Percentiles rank a stretch among this genome's conserved stretches.
These are phyloP conservation scores for Suhomyces anneliseae DNA, from an alignment of 1,139 yeast genomes.

Conservation along the genomic window DNA sequence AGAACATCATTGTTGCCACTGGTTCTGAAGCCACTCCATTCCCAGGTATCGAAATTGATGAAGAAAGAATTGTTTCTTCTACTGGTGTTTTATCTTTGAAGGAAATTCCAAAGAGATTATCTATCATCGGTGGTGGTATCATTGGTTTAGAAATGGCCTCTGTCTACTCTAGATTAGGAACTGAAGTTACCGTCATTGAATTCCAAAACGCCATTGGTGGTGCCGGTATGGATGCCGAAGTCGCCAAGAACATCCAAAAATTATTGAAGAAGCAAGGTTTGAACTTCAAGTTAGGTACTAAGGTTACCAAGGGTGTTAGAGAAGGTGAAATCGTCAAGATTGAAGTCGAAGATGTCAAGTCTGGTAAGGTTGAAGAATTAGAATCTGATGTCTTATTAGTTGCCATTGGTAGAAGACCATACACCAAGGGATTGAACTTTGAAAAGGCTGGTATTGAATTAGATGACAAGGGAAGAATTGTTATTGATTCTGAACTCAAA, in stretches of 20 bases:
- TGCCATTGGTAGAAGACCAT: conserved; percentile 99
- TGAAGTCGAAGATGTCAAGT: conserved; percentile 86
- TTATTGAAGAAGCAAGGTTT: conserved; percentile 92
- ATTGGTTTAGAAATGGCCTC: conserved; percentile 99
- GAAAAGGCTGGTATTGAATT: conserved; percentile 87
- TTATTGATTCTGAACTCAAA: conserved; percentile 91
- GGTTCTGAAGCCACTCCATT: conserved; percentile 98
- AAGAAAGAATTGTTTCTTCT: conserved; percentile 94
- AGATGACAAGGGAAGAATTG: conserved; percentile 89
- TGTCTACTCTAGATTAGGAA: conserved; percentile 92
- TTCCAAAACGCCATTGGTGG: conserved; percentile 92
- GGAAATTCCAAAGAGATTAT: conserved; percentile 88
- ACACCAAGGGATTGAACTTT: conserved; percentile 83
- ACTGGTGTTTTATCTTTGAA: conserved; percentile 86
- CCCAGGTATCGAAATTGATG: conserved; percentile 97
- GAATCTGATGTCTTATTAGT: conserved; percentile 93
- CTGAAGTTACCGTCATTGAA: conserved; percentile 94
- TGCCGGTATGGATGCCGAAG: conserved; percentile 95
- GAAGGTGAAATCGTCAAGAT: conserved; percentile 86
- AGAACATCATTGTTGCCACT: conserved; percentile 92
- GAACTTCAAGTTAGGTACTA: conserved; percentile 88
- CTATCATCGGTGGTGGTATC: conserved; percentile 98
- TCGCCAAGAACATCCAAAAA: conserved; percentile 86
- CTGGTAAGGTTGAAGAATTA: conserved; percentile 74
- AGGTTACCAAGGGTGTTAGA: conserved; percentile 83